These are phyloP conservation scores for Camellia oleifera DNA, from an alignment of 179 eudicot genomes.

Conservation along the genomic window DNA sequence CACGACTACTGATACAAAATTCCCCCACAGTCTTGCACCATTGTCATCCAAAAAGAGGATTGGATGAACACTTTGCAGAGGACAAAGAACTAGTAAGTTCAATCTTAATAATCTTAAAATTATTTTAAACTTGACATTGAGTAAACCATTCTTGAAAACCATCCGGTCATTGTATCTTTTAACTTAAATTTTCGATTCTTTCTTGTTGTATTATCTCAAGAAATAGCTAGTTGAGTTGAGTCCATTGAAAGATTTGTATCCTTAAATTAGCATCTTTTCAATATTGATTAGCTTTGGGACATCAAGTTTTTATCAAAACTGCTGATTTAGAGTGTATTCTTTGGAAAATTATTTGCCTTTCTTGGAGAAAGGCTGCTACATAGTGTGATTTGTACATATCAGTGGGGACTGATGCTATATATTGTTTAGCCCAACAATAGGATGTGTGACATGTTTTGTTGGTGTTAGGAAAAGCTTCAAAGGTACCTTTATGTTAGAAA, in stretches of 20 bases:
- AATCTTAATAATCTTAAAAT: not conserved
- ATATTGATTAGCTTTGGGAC: too few relatives aligned
- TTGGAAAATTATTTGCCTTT: not conserved
- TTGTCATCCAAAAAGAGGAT: not conserved
- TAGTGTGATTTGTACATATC: too few relatives aligned
- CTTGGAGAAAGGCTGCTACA: too few relatives aligned
- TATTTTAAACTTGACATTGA: not conserved
- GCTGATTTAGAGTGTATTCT: not conserved
- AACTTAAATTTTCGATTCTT: not conserved
- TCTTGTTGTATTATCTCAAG: not conserved
- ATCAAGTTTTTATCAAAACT: too few relatives aligned
- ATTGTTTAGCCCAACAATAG: too few relatives aligned
- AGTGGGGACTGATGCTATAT: too few relatives aligned
- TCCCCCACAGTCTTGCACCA: conserved; percentile 1
- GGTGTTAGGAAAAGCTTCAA: too few relatives aligned
- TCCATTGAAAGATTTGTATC: not conserved
- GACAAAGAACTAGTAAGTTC: not conserved
- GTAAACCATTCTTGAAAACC: not conserved
- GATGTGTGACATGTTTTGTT: too few relatives aligned
- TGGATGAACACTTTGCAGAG: not conserved
- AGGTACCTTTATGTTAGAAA: too few relatives aligned
- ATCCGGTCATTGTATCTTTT: not conserved
- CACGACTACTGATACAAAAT: not conserved
- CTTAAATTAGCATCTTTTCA: not conserved
- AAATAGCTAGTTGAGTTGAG: not conserved